These are phyloP conservation scores for Vaccinium darrowii DNA, from an alignment of 148 eudicot genomes.

Conservation along the genomic window DNA sequence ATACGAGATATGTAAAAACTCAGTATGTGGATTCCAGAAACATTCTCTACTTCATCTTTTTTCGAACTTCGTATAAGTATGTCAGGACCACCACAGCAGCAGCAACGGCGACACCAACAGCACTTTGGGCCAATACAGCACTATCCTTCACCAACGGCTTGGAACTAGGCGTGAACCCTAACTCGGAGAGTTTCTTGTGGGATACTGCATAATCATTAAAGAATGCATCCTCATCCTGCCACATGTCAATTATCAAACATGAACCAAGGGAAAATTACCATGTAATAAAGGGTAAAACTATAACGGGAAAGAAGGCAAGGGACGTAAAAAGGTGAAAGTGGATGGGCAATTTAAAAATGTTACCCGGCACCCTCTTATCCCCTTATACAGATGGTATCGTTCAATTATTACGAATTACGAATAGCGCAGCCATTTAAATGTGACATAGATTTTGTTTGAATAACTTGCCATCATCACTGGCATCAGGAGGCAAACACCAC, in stretches of 20 bases:
- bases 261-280: neutral
- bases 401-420: neutral
- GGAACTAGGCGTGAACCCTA: slow-evolving; percentile 50
- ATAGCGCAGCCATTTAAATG: neutral
- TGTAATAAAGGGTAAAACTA: neutral
- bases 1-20: neutral
- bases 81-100: slow-evolving; percentile 85
- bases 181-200: slow-evolving; percentile 91
- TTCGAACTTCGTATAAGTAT: slow-evolving; percentile 77
- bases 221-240: slow-evolving; percentile 92
- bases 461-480: neutral
- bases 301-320: neutral
- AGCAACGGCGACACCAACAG: slow-evolving; percentile 76
- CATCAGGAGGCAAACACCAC: neutral
- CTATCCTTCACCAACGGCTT: slow-evolving; percentile 20
- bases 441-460: neutral
- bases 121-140: slow-evolving; percentile 27
- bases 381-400: neutral
- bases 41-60: slow-evolving; percentile 40
- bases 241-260: slow-evolving; percentile 12
- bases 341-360: neutral
- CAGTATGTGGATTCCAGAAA: neutral
- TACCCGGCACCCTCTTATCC: neutral
- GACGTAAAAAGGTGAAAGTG: neutral
- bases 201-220: slow-evolving; percentile 76